These are phyloP conservation scores for Francoa sonchifolia DNA, from an alignment of 441 rosid genomes.

Conservation along the genomic window DNA sequence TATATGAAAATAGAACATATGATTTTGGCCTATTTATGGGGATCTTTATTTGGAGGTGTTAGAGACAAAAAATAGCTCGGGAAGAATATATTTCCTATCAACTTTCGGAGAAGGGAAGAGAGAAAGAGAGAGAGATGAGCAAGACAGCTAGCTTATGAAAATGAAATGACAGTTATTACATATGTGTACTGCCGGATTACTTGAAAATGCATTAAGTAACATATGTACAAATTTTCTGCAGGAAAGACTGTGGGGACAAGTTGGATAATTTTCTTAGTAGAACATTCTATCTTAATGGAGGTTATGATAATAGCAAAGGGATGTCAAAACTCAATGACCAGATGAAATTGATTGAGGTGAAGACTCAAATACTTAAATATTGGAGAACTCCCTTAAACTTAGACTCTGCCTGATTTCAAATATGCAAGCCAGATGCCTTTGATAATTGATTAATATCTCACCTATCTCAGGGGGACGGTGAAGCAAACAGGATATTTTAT, in stretches of 20 bases:
- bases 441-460: constrained; percentile 26
- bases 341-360: constrained; percentile 68
- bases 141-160: too few species aligned
- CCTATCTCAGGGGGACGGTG: constrained; percentile 39
- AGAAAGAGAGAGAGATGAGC: too few species aligned
- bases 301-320: constrained; percentile 44
- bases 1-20: too few species aligned
- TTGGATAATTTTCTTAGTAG: constrained; percentile 51
- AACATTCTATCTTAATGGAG: constrained; percentile 60
- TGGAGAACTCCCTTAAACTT: constrained; percentile 5
- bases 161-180: too few species aligned
- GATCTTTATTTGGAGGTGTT: too few species aligned
- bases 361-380: not conserved
- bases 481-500: constrained; percentile 59
- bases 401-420: too few species aligned
- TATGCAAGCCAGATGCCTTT: constrained; percentile 12
- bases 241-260: constrained; percentile 59
- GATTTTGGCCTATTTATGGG: too few species aligned
- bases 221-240: constrained; percentile 14
- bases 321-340: constrained; percentile 52
- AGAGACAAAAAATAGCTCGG: too few species aligned
- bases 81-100: too few species aligned
- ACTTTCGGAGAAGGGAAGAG: too few species aligned
- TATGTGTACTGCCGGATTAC: too few species aligned
- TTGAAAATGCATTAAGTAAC: not conserved